A percentile compares a stretch with the other conserved stretches of the same genome.
These are phyloP conservation scores for Ceratocystis alfenasii DNA, from an alignment of 2,329 filamentous ascomycete species.

Conservation along the genomic window DNA sequence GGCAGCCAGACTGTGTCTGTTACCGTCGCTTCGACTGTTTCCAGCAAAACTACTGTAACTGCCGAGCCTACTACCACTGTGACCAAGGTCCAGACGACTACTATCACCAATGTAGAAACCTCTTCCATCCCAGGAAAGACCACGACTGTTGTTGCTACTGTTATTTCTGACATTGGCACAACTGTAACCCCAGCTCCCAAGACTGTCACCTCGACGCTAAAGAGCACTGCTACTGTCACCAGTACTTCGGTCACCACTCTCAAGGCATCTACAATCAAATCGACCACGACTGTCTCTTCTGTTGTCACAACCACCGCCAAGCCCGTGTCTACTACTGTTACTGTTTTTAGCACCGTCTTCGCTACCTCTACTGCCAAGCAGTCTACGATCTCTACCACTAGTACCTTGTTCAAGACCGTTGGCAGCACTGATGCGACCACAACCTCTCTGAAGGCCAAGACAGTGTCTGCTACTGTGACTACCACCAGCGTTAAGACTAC, in stretches of 20 bases:
- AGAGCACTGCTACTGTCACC: conserved; percentile 6
- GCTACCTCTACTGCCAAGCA: conserved; percentile 1
- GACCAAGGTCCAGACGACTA: conserved; percentile 3
- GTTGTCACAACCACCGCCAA: not conserved
- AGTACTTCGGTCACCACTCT: not conserved
- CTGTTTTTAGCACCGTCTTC: not conserved
- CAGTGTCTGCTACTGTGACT: not conserved
- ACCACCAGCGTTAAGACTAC: conserved; percentile 5
- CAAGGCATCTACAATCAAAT: conserved; percentile 14
- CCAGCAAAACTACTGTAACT: not conserved
- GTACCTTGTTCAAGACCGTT: conserved; percentile 10
- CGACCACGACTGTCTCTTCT: conserved; percentile 8
- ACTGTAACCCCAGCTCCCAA: conserved; percentile 1
- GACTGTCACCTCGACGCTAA: conserved; percentile 4
- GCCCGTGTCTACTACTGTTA: conserved; percentile 2
- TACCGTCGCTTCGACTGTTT: conserved; percentile 7
- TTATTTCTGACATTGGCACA: conserved; percentile 2
- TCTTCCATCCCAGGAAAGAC: conserved; percentile 7
- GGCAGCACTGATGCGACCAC: conserved; percentile 15
- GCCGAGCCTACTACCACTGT: conserved; percentile 3
- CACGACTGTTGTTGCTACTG: conserved; percentile 1
- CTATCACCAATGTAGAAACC: not conserved
- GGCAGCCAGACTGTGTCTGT: not conserved
- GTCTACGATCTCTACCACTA: not conserved
- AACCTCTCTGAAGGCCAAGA: conserved; percentile 10